Evolutionary conservation across 2,329 filamentous ascomycete genomes (phyloP).

Genomic region (Nothophoma quercina): DNA sequence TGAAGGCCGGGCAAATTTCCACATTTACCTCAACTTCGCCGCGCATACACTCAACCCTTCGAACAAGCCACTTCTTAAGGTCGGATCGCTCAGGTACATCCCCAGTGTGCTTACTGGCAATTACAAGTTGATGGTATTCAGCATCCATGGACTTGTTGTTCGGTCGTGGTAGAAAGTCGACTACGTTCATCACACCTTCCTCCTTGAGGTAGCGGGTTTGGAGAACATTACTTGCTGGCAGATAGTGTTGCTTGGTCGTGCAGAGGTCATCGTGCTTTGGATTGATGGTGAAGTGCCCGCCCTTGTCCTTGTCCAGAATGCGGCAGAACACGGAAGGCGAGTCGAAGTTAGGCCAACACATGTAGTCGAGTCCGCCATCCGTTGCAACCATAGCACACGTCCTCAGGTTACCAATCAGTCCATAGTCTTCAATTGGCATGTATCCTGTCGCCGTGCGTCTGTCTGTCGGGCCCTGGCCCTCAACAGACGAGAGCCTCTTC

Average conservation of each 20-base stretch:
- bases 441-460: conserved; percentile 37
- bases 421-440: conserved; percentile 69
- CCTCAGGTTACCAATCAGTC: conserved; percentile 81
- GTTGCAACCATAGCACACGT: conserved; percentile 61
- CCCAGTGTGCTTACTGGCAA: conserved; percentile 36
- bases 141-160: conserved; percentile 63
- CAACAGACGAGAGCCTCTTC: conserved; percentile 15
- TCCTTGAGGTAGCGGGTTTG: conserved; percentile 81
- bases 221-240: conserved; percentile 76
- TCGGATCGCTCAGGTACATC: conserved; percentile 35
- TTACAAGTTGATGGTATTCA: conserved; percentile 32
- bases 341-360: conserved; percentile 85
- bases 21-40: conserved; percentile 71
- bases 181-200: conserved; percentile 74
- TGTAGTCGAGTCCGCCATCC: conserved; percentile 69
- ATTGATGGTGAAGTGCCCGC: conserved; percentile 73
- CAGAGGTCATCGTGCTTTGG: conserved; percentile 59
- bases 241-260: conserved; percentile 80
- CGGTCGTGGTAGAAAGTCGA: conserved; percentile 79
- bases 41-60: conserved; percentile 76
- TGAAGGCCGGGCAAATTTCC: conserved; percentile 69
- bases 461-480: conserved; percentile 21
- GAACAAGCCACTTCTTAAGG: conserved; percentile 74
- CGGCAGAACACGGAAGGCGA: conserved; percentile 79
- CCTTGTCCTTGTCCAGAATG: conserved; percentile 76